Evolutionary conservation across 371 early-diverging fungal species (phyloP).

Genomic region (Saksenaea oblongispora): DNA sequence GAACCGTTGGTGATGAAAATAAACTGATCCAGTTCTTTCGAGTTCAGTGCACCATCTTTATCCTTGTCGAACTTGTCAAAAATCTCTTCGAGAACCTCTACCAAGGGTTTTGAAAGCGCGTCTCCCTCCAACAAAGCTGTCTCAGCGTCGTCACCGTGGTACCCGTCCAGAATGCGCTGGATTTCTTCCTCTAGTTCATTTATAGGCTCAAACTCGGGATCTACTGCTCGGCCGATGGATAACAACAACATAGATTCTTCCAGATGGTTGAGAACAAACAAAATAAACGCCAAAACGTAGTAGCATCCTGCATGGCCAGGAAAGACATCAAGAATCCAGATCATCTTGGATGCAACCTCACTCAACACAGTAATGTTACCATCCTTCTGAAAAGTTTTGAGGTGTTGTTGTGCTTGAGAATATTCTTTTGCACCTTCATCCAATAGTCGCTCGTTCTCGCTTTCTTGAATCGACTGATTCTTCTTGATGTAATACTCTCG

Average conservation of each 20-base stretch:
- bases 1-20: slow-evolving; percentile 62
- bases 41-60: slow-evolving; percentile 46
- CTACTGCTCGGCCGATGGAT: slow-evolving; percentile 51
- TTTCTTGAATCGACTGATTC: slow-evolving; percentile 27
- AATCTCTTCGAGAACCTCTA: slow-evolving; percentile 45
- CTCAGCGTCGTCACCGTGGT: slow-evolving; percentile 24
- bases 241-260: slow-evolving; percentile 52
- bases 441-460: slow-evolving; percentile 33
- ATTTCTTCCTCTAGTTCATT: slow-evolving; percentile 54
- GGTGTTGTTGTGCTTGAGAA: slow-evolving; percentile 38
- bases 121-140: slow-evolving; percentile 43
- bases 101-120: slow-evolving; percentile 40
- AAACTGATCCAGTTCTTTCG: slow-evolving; percentile 51
- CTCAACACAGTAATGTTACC: slow-evolving; percentile 45
- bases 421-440: slow-evolving; percentile 50
- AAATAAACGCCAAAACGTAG: slow-evolving; percentile 53
- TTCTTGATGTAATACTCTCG: slow-evolving; percentile 40
- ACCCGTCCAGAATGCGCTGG: slow-evolving; percentile 39
- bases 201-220: slow-evolving; percentile 55
- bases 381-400: slow-evolving; percentile 47
- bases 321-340: slow-evolving; percentile 53
- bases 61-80: slow-evolving; percentile 60
- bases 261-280: slow-evolving; percentile 51
- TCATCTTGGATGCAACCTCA: slow-evolving; percentile 53
- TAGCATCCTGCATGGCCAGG: slow-evolving; percentile 62